Conservation (phyloP, 495 filamentous ascomycete genomes). For the Podospora bellae-mahoneyi region DNA sequence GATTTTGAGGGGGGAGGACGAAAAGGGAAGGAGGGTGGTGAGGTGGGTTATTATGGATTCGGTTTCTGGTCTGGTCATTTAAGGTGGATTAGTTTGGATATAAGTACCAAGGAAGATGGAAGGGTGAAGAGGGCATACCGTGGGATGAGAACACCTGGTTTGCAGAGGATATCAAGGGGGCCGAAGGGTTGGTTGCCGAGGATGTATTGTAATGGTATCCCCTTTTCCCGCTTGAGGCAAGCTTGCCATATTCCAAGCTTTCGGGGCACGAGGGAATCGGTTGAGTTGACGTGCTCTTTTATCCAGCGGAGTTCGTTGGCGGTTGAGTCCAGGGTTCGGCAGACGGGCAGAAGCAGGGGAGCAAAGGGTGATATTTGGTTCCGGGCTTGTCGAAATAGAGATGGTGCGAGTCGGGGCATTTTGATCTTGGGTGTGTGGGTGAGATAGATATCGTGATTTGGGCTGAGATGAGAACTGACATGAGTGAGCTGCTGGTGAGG, state of each 20-base stretch:
- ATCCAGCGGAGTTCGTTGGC: constrained; percentile 87
- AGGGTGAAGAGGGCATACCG: constrained; percentile 46
- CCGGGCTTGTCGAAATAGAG: constrained; percentile 56
- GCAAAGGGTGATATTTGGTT: constrained; percentile 55
- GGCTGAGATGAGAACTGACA: not conserved
- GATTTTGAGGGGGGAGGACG: constrained; percentile 36
- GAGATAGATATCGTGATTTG: not conserved
- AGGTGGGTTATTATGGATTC: constrained; percentile 64
- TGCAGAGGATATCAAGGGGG: constrained; percentile 71
- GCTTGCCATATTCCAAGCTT: constrained; percentile 43
- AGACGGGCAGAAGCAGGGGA: constrained; percentile 63
- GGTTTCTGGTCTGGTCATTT: constrained; percentile 54
- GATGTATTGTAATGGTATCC: constrained; percentile 83
- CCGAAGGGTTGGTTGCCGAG: constrained; percentile 89
- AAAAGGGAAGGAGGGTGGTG: constrained; percentile 41
- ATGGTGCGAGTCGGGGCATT: constrained; percentile 75
- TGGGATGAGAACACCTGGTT: constrained; percentile 77
- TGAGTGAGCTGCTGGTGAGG: not conserved
- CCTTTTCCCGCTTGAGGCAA: constrained; percentile 57
- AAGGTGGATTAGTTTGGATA: not conserved
- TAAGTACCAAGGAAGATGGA: too few species aligned
- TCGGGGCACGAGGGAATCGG: constrained; percentile 15
- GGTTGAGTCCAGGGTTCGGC: constrained; percentile 64
- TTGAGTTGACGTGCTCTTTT: constrained; percentile 47
- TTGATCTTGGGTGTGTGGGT: not conserved